Conservation (phyloP, 2,329 filamentous ascomycete species). For the Verticillium albo-atrum region DNA sequence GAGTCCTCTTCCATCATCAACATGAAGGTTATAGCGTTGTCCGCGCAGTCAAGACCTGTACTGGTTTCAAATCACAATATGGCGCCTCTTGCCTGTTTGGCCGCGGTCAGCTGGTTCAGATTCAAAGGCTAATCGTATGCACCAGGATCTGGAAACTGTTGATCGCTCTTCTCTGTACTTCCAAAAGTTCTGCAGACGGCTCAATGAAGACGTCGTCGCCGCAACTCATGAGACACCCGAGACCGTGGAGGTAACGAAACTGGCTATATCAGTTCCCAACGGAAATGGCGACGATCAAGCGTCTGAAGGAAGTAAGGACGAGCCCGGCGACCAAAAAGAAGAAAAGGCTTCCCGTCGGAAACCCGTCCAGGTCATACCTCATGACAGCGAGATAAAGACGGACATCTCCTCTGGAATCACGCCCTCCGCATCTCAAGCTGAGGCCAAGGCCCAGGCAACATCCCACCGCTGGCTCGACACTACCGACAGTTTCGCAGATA, state of each 20-base stretch:
- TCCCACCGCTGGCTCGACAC: conserved; percentile 13
- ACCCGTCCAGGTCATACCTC: background rate
- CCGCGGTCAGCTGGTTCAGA: background rate
- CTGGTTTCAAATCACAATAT: no score
- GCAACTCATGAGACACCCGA: background rate
- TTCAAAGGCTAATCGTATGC: background rate
- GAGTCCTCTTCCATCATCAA: background rate
- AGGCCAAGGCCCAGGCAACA: background rate
- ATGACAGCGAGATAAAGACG: background rate
- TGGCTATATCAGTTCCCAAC: background rate
- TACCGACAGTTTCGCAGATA: conserved; percentile 15
- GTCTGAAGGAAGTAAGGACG: background rate
- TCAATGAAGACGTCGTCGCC: background rate
- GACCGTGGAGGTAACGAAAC: background rate
- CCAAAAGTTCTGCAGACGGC: background rate
- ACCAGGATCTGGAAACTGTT: conserved; percentile 9
- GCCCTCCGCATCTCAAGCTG: conserved; percentile 4
- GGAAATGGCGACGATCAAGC: background rate
- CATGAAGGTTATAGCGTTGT: no score
- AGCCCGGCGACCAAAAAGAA: background rate
- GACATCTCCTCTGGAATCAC: background rate
- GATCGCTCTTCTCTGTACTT: conserved; percentile 1
- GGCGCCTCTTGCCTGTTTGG: background rate
- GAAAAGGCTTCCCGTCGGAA: background rate
- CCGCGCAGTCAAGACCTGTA: no score